A percentile compares a stretch with the other conserved stretches of the same genome.
Evolutionary conservation across 768 basidiomycete genomes (phyloP).

Genomic region (Leccinum aurantiacum): DNA sequence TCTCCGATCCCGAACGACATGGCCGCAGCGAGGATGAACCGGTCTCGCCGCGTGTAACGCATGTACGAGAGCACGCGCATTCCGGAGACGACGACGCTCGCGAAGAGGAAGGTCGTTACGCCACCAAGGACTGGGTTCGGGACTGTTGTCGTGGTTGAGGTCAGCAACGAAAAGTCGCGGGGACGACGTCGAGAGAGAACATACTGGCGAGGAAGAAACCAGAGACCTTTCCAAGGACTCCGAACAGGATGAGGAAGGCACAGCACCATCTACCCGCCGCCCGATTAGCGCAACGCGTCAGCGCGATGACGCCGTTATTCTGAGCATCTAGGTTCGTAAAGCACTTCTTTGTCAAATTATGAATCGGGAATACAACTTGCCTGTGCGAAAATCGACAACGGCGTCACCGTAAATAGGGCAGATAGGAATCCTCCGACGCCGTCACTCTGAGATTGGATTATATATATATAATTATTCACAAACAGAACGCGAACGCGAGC

Average conservation of each 20-base stretch:
- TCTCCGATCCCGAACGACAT: constrained; percentile 71
- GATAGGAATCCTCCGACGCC: constrained; percentile 81
- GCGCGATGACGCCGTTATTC: constrained; percentile 81
- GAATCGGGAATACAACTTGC: constrained; percentile 18
- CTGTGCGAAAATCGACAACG: constrained; percentile 77
- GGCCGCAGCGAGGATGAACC: constrained; percentile 66
- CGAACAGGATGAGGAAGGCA: constrained; percentile 75
- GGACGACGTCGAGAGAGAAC: constrained; percentile 14
- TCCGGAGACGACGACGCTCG: constrained; percentile 49
- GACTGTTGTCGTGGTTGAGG: constrained; percentile 37
- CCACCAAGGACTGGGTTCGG: constrained; percentile 82
- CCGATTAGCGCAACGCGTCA: constrained; percentile 83
- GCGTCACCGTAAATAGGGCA: constrained; percentile 78
- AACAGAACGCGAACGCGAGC: neutral
- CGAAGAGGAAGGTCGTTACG: constrained; percentile 86
- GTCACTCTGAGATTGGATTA: constrained; percentile 51
- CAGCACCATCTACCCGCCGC: constrained; percentile 80
- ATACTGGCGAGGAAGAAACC: constrained; percentile 80
- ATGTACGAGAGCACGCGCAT: no score
- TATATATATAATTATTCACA: neutral
- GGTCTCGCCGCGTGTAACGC: constrained; percentile 59
- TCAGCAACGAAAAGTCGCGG: neutral
- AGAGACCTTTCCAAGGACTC: constrained; percentile 77
- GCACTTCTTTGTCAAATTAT: neutral
- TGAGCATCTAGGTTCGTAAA: constrained; percentile 24